Evolutionary conservation across 345 rosid species (phyloP), one percentile per base, ranked within the genome.

Genomic region (Streptanthus diversifolius): DNA sequence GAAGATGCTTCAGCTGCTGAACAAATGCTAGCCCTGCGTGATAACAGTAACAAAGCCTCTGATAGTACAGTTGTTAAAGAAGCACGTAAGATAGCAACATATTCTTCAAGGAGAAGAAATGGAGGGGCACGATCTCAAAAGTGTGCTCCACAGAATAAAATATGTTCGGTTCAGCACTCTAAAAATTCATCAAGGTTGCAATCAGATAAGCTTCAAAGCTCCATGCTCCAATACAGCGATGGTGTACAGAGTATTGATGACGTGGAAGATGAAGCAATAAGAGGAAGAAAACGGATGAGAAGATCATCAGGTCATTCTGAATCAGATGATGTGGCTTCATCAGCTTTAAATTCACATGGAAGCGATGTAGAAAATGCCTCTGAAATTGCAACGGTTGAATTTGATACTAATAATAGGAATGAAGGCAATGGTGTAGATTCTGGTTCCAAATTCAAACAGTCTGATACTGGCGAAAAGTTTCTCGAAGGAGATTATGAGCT

Each of bases 51-150:
- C 68, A 71, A 78, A 45, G 78, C 83, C 56, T 37, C 70, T 62
- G 84, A 82, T 73, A 62, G 25, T 55, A 43, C 65, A 44, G 53
- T 58, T 32, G 78, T 60, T 75, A 62, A 78, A 72, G 91, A 82
- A 70, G 70, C 77, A 49, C 82, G 88, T 36, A 43, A 76, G 30
- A 61, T 91, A 74, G 78, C 88, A 21, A 89, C 95, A 19, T 90
- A 95, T 81, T 77, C 90, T 44, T 83, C 97, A 60, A 95, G 91
- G 73, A 89, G 82, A 81, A 87, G 90, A 74, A 79, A 90, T 57
- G 88, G 84, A 65, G 83, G 85, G 59, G 73, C 76, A 37, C 80
- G 67, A 25, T 75, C 82, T 44, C 85, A 84, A 78, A 86, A 80
- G 70, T 64, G 77, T 56, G 79, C 72, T 32, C 57, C 76, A 7